phyloP scores from a whole-genome alignment of 805 yeast species.

The Ogataea pilisensis region DNA sequence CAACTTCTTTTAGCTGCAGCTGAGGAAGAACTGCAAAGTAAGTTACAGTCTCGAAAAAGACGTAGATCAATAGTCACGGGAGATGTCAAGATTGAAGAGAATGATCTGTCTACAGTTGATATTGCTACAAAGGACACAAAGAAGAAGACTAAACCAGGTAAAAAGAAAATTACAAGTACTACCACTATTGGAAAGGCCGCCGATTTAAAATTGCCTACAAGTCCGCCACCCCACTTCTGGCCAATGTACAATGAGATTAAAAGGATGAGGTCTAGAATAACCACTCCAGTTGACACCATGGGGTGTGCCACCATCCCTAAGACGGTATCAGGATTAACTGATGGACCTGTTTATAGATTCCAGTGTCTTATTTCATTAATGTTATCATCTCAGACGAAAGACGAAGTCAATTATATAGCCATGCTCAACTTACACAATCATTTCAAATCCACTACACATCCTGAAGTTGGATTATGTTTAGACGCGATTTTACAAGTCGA shows the following conservation, averaged over 20 bases:
- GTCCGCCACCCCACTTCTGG: constrained; percentile 39
- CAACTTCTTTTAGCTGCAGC: too few species aligned
- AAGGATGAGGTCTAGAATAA: constrained; percentile 57
- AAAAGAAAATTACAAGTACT: not conserved
- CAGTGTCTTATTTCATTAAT: constrained; percentile 77
- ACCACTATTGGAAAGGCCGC: not conserved
- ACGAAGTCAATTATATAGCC: constrained; percentile 75
- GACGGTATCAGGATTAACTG: constrained; percentile 33
- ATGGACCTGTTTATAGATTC: constrained; percentile 50
- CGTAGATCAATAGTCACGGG: not conserved
- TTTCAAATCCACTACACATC: constrained; percentile 35
- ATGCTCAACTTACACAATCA: constrained; percentile 55
- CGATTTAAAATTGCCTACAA: constrained; percentile 9
- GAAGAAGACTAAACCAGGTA: not conserved
- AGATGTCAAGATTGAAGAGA: constrained; percentile 9
- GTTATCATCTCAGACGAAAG: constrained; percentile 91
- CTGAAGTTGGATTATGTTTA: constrained; percentile 49
- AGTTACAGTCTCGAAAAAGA: not conserved
- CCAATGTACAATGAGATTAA: constrained; percentile 57
- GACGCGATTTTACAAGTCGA: constrained; percentile 48
- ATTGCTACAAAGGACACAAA: not conserved
- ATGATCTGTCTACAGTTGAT: constrained; percentile 2
- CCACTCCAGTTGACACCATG: constrained; percentile 85
- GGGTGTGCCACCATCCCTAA: constrained; percentile 70
- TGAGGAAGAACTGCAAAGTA: too few species aligned